Evolutionary conservation across 495 filamentous ascomycete genomes (phyloP), one percentile per base, ranked within the genome.

Genomic region (Neurospora tetrasperma): DNA sequence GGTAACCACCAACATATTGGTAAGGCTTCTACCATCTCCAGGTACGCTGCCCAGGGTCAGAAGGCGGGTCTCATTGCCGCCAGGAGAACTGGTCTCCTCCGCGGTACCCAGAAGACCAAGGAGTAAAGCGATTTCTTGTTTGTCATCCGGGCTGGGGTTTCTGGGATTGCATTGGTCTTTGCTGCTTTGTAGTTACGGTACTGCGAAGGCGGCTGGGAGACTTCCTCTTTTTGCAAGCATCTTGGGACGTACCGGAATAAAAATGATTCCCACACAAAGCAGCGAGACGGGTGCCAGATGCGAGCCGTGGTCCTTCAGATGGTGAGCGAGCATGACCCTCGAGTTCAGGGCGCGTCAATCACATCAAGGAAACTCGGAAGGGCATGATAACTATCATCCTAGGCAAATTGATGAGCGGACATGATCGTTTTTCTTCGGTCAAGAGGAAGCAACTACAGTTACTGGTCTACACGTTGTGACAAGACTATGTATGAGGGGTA

Each of bases 1-100:
- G 96, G 96, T 97, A 99, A 99, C 89, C 96, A 99, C 88, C 96
- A 99, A 89, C 96, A 99, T 88, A 99, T 99, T 82, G 96, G 96
- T 91, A 98, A 98, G 88, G 96, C 96, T 74, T 98, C 96, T 46
- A 99, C 96, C 77, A 99, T 99, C 87, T 97, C 93, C 76, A 92
- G 96, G 83, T 97, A 94, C 87, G 96, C 96, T 75, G 91, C 91
- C 82, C 92, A 93, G 84, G 96, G 96, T 92, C 96, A 99, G 89
- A 99, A 99, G 90, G 96, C 96, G 82, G 96, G 96, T 97, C 94
- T 98, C 82, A 99, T 99, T 88, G 96, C 96, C 84, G 96, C 96
- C 85, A 89, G 96, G 85, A 90, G 96, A 88, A 99, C 96, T 82
- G 96, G 96, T 94, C 89, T 99, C 85, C 89, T 99, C 79, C 94